phyloP scores from a whole-genome alignment of 306 rosid species.

The Psophocarpus tetragonolobus region DNA sequence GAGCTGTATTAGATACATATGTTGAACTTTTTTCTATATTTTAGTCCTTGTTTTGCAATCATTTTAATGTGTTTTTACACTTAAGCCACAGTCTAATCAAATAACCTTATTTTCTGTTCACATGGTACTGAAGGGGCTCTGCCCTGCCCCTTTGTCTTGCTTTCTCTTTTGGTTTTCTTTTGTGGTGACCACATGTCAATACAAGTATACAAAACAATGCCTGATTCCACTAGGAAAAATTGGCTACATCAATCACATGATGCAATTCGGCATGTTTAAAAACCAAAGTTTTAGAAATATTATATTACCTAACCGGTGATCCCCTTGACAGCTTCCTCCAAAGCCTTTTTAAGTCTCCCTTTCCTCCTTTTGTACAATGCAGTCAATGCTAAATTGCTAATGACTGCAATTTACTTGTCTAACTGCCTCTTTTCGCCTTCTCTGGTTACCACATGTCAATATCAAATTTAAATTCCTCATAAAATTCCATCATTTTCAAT shows the following conservation, averaged over 20 bases:
- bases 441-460: not conserved
- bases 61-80: not conserved
- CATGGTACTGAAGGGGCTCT: constrained; percentile 4
- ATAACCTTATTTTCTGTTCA: not conserved
- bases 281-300: no score
- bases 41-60: not conserved
- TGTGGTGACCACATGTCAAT: not conserved
- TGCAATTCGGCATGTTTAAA: no score
- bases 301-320: no score
- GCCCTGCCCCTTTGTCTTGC: not conserved
- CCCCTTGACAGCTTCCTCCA: no score
- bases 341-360: no score
- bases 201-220: no score
- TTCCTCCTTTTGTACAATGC: no score
- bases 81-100: not conserved
- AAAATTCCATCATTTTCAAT: not conserved
- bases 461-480: not conserved
- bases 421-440: not conserved
- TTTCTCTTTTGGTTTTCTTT: not conserved
- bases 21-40: not conserved
- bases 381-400: no score
- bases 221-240: no score
- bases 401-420: no score
- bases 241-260: no score
- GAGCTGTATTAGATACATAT: not conserved